Evolutionary conservation across 768 basidiomycete genomes (phyloP), one percentile per base, ranked within the genome.

Genomic region (Vararia minispora): DNA sequence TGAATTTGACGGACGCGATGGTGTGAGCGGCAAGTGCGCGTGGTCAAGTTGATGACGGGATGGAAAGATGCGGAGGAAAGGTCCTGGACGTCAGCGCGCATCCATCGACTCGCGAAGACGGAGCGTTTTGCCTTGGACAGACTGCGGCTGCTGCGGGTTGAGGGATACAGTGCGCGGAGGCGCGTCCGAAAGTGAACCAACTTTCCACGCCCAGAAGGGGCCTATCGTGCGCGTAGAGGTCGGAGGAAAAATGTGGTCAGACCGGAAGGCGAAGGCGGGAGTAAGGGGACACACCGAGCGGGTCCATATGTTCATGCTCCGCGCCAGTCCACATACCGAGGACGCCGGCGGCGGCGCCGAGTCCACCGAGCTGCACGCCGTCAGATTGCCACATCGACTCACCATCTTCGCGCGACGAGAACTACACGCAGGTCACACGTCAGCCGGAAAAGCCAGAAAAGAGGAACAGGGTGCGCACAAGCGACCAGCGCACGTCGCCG

Each of bases 311-410:
- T 43, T 67, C 66, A 44, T 75, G 73, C 13, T 50, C 50, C 11
- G 65, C 66, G 6, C 71, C 69, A 0, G 74, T 74, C 73, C 73
- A 76, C 57, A 66, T 48, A 6, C 74, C 75, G 2, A 78, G 56
- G 2, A 73, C 52, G 7, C 76, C 76, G 16, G 62, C 49, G 0
- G 64, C 65, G n/a, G 71, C 71, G 5, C 71, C 72, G 12, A 70
- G 55, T 2, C 65, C 66, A 10, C 76, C 76, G 9, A 76, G 52
- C 42, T 78, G 75, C 0, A 77, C 56, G n/a, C 64, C 70, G 43
- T 78, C 74, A 10, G 63, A 67, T 2, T 58, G 54, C 75, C 74
- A 77, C 43, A 72, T 65, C 0, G 65, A 58, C 4, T 42, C 42
- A 14, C 52, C 49, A 13, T 62, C 54, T 9, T 58, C 58, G 16